Conservation (phyloP, 2,329 filamentous ascomycete species). For the Coniella vitis region DNA sequence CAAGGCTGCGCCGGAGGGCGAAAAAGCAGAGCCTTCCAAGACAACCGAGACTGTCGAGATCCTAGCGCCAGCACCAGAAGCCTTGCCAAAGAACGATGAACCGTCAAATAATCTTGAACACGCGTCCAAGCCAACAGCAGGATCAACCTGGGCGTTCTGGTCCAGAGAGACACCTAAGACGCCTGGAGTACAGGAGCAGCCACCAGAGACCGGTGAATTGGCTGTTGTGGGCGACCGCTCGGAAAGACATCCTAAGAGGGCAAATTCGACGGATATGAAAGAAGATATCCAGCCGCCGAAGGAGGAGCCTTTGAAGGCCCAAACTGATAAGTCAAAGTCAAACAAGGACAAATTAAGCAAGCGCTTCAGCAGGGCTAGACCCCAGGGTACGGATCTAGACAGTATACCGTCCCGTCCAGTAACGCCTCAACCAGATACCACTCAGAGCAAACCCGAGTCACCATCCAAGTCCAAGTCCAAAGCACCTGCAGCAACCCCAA, state of each 20-base stretch:
- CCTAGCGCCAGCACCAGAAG: conserved; percentile 27
- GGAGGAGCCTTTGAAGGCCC: conserved; percentile 27
- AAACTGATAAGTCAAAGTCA: conserved; percentile 23
- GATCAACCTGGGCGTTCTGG: conserved; percentile 78
- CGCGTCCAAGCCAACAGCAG: conserved; percentile 37
- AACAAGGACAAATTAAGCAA: conserved; percentile 20
- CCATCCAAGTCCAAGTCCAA: conserved; percentile 29
- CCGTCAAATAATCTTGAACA: conserved; percentile 25
- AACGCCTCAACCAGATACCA: conserved; percentile 27
- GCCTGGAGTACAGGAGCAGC: conserved; percentile 22
- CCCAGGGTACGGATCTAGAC: conserved; percentile 43
- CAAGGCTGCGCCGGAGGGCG: conserved; percentile 9
- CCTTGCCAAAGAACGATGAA: conserved; percentile 39
- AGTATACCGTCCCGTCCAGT: conserved; percentile 29
- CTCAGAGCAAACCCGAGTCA: conserved; percentile 19
- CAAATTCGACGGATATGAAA: conserved; percentile 37
- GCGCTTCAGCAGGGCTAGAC: conserved; percentile 39
- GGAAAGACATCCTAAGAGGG: conserved; percentile 45
- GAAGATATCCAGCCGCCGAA: conserved; percentile 1
- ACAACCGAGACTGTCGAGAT: conserved; percentile 13
- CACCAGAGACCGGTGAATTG: conserved; percentile 41
- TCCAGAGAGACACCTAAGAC: conserved; percentile 48
- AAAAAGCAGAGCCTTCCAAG: conserved; percentile 6
- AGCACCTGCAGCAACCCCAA: conserved; percentile 36
- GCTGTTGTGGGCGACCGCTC: conserved; percentile 52